These are phyloP conservation scores for Umbilicaria muhlenbergii DNA, from an alignment of 495 filamentous ascomycete species.

Conservation along the genomic window DNA sequence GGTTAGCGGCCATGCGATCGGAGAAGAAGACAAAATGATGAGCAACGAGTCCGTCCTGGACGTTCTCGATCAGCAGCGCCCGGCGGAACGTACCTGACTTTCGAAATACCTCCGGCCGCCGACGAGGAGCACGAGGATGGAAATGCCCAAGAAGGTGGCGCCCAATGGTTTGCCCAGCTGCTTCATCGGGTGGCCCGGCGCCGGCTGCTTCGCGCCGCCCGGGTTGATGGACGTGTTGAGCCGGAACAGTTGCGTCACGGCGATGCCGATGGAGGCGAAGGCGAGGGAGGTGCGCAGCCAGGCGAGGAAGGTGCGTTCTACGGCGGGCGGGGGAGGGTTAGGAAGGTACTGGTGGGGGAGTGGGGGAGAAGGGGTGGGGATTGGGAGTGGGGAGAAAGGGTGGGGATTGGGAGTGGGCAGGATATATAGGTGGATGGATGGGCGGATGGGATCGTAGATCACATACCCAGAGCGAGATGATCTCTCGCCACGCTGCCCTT, in stretches of 20 bases:
- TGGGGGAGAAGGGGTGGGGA: neutral
- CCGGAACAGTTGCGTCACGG: slow-evolving; percentile 90
- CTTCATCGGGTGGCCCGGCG: slow-evolving; percentile 34
- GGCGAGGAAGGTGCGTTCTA: slow-evolving; percentile 92
- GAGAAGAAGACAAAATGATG: no score
- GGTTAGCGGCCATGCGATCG: neutral
- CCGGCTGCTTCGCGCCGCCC: slow-evolving; percentile 13
- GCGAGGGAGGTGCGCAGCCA: slow-evolving; percentile 93
- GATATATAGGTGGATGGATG: neutral
- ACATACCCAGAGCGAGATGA: slow-evolving; percentile 80
- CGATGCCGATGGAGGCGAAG: slow-evolving; percentile 92
- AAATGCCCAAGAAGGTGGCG: slow-evolving; percentile 77
- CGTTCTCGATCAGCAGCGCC: neutral
- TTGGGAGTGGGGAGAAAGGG: neutral
- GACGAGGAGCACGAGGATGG: slow-evolving; percentile 69
- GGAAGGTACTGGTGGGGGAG: neutral
- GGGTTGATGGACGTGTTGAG: slow-evolving; percentile 54
- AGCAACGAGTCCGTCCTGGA: no score
- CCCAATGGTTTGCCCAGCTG: slow-evolving; percentile 86
- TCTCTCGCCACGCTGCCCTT: slow-evolving; percentile 92
- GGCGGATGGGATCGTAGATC: neutral
- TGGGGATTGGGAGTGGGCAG: neutral
- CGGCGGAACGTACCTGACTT: slow-evolving; percentile 22
- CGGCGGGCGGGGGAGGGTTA: neutral
- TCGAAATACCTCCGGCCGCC: slow-evolving; percentile 61